These are phyloP conservation scores for Neckera pumila DNA, from an alignment of 225 moss, liverwort and hornwort species.

Conservation along the genomic window DNA sequence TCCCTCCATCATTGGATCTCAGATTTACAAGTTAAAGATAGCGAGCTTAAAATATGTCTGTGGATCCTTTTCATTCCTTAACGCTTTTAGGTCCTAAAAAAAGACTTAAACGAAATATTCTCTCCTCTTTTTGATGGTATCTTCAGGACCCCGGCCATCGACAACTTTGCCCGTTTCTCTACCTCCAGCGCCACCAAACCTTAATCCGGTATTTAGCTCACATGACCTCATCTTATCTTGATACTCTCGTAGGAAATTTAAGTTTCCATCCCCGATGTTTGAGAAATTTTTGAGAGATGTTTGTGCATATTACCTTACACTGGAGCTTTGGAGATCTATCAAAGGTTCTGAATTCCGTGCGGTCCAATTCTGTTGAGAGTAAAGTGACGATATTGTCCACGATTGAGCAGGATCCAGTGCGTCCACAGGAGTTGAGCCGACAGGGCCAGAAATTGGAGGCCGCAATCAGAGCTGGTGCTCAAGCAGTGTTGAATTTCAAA, in stretches of 20 bases:
- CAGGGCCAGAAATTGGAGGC: constrained; percentile 66
- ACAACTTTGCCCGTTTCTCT: constrained; percentile 83
- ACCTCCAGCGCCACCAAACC: constrained; percentile 50
- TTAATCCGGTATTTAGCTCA: constrained; percentile 45
- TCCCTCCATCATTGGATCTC: background rate
- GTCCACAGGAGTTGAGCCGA: constrained; percentile 69
- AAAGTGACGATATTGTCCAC: background rate
- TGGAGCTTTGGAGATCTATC: background rate
- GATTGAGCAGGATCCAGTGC: constrained; percentile 55
- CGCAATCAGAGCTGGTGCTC: constrained; percentile 81
- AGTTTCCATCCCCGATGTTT: background rate
- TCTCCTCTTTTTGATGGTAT: constrained; percentile 8
- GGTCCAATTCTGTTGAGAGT: background rate
- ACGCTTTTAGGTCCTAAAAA: background rate
- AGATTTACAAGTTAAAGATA: background rate
- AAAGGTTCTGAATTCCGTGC: background rate
- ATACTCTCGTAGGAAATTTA: background rate
- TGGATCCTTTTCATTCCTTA: background rate
- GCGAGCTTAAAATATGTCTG: background rate
- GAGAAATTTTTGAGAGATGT: background rate
- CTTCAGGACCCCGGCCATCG: constrained; percentile 81
- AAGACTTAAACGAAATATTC: background rate
- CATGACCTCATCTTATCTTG: constrained; percentile 1
- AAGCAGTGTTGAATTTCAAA: constrained; percentile 53
- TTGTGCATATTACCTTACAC: background rate